Evolutionary conservation across 176 grass and related monocot genomes (phyloP).

Genomic region (Bothriochloa decipiens): DNA sequence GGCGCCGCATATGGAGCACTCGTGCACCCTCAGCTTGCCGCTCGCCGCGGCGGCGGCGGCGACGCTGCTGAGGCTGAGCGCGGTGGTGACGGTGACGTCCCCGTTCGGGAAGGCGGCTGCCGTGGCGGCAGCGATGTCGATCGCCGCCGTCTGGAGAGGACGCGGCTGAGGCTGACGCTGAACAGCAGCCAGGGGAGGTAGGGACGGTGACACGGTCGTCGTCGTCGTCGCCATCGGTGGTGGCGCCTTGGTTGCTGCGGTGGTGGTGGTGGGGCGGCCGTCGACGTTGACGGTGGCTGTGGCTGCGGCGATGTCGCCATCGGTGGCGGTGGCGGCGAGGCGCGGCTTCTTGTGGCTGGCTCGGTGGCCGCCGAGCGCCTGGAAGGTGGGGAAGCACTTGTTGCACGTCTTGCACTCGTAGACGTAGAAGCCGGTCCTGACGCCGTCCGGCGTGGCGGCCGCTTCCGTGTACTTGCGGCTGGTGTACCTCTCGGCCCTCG

Average conservation of each 20-base stretch:
- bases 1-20: constrained; percentile 73
- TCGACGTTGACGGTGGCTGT: not conserved
- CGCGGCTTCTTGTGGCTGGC: constrained; percentile 95
- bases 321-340: not conserved
- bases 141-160: not conserved
- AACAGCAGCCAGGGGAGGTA: not conserved
- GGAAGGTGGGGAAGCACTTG: constrained; percentile 84
- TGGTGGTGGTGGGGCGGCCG: not conserved
- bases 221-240: not conserved
- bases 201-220: not conserved
- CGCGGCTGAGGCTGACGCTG: not conserved
- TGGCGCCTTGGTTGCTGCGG: not conserved
- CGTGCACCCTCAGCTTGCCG: constrained; percentile 49
- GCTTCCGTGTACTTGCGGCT: constrained; percentile 55
- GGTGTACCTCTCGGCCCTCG: constrained; percentile 48
- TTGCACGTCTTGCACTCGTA: constrained; percentile 83
- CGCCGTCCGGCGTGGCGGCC: constrained; percentile 35
- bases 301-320: too few relatives aligned
- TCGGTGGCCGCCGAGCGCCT: constrained; percentile 91
- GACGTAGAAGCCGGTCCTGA: constrained; percentile 41
- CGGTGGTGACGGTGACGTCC: constrained; percentile 36
- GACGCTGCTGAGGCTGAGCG: constrained; percentile 35
- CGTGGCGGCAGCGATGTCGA: not conserved
- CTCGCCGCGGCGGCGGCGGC: not conserved
- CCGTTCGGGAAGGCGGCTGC: not conserved